Conservation (phyloP, 345 rosid genomes). For the Eutrema yunnanense region DNA sequence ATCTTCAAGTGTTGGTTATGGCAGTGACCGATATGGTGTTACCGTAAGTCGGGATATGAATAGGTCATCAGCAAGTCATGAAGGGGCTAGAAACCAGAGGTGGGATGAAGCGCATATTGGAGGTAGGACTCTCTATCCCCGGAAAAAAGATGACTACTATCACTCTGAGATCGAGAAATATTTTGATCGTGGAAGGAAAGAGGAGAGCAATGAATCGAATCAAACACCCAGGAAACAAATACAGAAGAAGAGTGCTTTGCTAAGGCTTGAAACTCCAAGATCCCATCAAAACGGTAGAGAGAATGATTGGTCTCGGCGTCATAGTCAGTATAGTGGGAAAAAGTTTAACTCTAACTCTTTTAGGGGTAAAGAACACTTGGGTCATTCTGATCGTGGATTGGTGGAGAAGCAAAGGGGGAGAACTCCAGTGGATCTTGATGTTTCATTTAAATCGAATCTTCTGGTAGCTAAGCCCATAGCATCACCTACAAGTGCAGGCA, state of each 20-base stretch:
- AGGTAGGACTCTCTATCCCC: conserved; percentile 28
- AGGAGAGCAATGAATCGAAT: conserved; percentile 38
- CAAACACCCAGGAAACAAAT: conserved; percentile 51
- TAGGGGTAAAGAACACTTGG: conserved; percentile 45
- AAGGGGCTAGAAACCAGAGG: conserved; percentile 35
- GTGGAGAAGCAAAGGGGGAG: conserved; percentile 45
- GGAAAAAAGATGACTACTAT: conserved; percentile 36
- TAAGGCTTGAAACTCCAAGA: conserved; percentile 63
- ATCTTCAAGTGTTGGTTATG: conserved; percentile 30
- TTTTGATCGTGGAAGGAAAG: conserved; percentile 46
- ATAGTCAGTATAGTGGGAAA: conserved; percentile 33
- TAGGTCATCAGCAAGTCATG: conserved; percentile 27
- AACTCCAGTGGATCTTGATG: conserved; percentile 73
- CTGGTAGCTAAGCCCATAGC: conserved; percentile 64
- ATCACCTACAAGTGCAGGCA: conserved; percentile 36
- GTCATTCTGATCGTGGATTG: conserved; percentile 30
- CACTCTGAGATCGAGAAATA: conserved; percentile 37
- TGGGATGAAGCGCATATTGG: conserved; percentile 27
- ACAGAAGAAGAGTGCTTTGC: conserved; percentile 81
- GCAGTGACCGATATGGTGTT: conserved; percentile 26
- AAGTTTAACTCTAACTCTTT: conserved; percentile 33
- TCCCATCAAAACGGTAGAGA: conserved; percentile 45
- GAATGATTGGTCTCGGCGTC: conserved; percentile 30
- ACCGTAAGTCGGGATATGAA: conserved; percentile 17
- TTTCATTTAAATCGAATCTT: conserved; percentile 74